Conservation (phyloP, 768 basidiomycete species). For the Stropharia rugosoannulata region DNA sequence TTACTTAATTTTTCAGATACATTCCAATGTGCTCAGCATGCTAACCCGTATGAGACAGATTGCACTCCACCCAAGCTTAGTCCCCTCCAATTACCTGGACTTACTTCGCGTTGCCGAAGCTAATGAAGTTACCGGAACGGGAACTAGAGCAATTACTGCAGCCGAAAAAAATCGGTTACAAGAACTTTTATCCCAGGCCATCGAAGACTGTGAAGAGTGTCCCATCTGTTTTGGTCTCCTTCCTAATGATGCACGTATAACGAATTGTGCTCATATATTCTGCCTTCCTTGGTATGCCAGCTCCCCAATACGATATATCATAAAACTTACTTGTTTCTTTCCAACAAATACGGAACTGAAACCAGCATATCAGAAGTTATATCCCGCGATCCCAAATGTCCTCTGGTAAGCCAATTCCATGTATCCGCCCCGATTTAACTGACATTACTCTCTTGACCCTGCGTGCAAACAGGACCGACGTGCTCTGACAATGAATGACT, state of each 20-base stretch:
- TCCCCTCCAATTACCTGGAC: conserved; percentile 71
- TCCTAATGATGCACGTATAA: conserved; percentile 64
- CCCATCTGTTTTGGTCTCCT: conserved; percentile 68
- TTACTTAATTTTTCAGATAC: conserved; percentile 40
- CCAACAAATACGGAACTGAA: background rate
- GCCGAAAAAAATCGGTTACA: conserved; percentile 59
- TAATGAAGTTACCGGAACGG: conserved; percentile 25
- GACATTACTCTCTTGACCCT: conserved; percentile 2
- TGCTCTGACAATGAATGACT: conserved; percentile 46
- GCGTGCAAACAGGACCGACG: conserved; percentile 63
- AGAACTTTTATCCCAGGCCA: conserved; percentile 54
- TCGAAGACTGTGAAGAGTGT: conserved; percentile 84
- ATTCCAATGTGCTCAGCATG: conserved; percentile 73
- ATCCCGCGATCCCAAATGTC: conserved; percentile 71
- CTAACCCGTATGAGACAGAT: conserved; percentile 87
- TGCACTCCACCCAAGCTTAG: conserved; percentile 73
- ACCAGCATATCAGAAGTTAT: conserved; percentile 69
- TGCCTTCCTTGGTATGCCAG: conserved; percentile 63
- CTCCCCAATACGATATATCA: background rate
- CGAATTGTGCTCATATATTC: conserved; percentile 70
- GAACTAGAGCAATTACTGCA: conserved; percentile 42
- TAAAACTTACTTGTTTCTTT: background rate
- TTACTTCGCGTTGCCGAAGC: conserved; percentile 47
- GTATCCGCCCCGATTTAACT: background rate
- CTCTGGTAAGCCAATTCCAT: conserved; percentile 53